phyloP scores from a whole-genome alignment of 2,329 filamentous ascomycete species.

The Neofusicoccum kwambonambiense region DNA sequence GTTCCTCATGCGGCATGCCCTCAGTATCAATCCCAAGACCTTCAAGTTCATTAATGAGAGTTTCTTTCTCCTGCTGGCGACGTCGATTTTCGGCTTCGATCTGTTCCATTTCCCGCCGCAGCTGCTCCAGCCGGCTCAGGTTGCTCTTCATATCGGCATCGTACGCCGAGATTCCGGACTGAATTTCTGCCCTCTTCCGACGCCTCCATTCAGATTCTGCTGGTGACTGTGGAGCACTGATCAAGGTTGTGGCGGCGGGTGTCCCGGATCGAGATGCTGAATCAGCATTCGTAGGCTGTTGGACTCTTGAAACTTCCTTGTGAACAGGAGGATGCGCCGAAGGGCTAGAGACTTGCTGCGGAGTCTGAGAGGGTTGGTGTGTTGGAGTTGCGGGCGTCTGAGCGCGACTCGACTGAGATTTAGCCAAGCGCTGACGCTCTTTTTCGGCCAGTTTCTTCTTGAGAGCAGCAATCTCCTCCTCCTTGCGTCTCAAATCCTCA shows the following conservation, averaged over 20 bases:
- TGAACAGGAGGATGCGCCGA: not conserved
- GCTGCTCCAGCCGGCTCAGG: constrained; percentile 38
- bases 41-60: constrained; percentile 50
- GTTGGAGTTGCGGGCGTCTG: constrained; percentile 16
- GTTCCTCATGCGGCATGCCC: constrained; percentile 45
- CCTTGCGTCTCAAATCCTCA: constrained; percentile 47
- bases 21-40: constrained; percentile 48
- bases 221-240: not conserved
- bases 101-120: constrained; percentile 48
- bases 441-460: constrained; percentile 49
- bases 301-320: not conserved
- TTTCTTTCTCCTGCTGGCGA: constrained; percentile 41
- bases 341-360: not conserved
- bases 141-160: constrained; percentile 45
- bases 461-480: constrained; percentile 50
- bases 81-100: constrained; percentile 38
- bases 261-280: not conserved
- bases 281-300: not conserved
- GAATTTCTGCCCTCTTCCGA: constrained; percentile 48
- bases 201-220: constrained; percentile 32
- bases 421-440: constrained; percentile 22
- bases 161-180: constrained; percentile 46
- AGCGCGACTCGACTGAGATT: constrained; percentile 14
- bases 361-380: not conserved
- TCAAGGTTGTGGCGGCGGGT: not conserved